A percentile compares a stretch with the other conserved stretches of the same genome.
phyloP scores from a whole-genome alignment of 2,329 filamentous ascomycete genomes.

The Cladosporium sp. region DNA sequence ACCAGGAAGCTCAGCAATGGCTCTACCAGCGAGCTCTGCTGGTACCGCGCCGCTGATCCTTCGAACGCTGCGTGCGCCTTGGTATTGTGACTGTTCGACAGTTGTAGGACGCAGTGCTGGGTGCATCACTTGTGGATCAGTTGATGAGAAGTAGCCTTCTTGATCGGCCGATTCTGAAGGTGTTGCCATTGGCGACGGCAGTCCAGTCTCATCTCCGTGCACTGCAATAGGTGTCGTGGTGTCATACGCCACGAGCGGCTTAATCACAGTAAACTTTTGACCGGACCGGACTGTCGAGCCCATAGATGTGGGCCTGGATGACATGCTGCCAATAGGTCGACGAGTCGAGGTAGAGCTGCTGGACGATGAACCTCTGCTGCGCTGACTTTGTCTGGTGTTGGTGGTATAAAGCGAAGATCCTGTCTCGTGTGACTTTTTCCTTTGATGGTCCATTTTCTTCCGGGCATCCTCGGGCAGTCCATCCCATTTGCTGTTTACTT shows the following conservation, averaged over 20 bases:
- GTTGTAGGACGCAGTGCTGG: neutral
- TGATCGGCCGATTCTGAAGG: neutral
- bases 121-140: neutral
- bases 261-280: slow-evolving; percentile 1
- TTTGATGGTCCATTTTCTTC: slow-evolving; percentile 1
- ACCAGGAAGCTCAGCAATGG: slow-evolving; percentile 10
- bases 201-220: neutral
- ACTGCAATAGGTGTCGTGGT: slow-evolving; percentile 1
- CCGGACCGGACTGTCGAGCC: neutral
- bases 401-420: slow-evolving; percentile 1
- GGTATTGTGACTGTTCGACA: neutral
- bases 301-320: slow-evolving; percentile 7
- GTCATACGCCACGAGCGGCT: neutral
- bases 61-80: neutral
- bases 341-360: slow-evolving; percentile 5
- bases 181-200: neutral
- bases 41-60: slow-evolving; percentile 2
- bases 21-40: slow-evolving; percentile 7
- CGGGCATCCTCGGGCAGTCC: slow-evolving; percentile 41
- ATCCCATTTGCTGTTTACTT: slow-evolving; percentile 53
- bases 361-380: slow-evolving; percentile 5
- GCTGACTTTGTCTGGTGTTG: neutral
- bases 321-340: slow-evolving; percentile 9
- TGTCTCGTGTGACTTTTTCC: neutral
- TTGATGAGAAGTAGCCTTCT: neutral